Base-by-base conservation (phyloP, 495 filamentous ascomycete species). In the Aspergillus homomorphus region DNA sequence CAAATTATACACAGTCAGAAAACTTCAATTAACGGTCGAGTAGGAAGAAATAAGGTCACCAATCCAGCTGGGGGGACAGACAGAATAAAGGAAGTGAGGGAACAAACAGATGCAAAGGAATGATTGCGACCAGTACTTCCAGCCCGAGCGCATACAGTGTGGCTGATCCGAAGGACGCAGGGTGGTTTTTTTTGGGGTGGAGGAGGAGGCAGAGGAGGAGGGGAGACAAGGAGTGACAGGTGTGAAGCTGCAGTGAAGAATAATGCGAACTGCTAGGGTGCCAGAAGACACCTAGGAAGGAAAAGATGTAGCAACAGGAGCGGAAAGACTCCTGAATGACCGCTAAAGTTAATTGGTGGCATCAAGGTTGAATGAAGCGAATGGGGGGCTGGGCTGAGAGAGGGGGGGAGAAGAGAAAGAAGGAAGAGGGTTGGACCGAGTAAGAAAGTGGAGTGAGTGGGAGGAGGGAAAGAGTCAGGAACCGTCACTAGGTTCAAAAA, bases 331-430 rank as follows among this genome's bases (percentile, higher is more conserved):
- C 63, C 63, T 65, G 63, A 65, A 57, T 51, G 45, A 28, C 28
- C 59, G 19, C 52, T 33, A 60, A 56, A 65, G 57, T 62, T 65
- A 59, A 65, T 64, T 65, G 55, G 60, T 55, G 55, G 55, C 60
- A 45, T 58, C 54, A 58, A 53, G 51, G 51, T 62, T 62, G 54
- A 57, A 57, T 54, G 54, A 55, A 62, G 57, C 54, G 50, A 43
- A 51, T 53, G 45, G 54, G 60, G 57, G 57, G 57, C 57, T 54
- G 51, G 53, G 45, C 23, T 48, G 49, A 8, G 9, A 26, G 46
- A 51, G 48, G 50, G 46, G 48, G 45, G 56, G 56, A 45, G 55
- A 43, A 51, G 44, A 22, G 28, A n/a, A n/a, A 42, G 55, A 24
- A 26, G 55, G 26, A 9, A 28, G 26, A 28, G 52, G 16, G 51